Evolutionary conservation across 2,329 filamentous ascomycete species (phyloP), one percentile per base, ranked within the genome.

Genomic region (Venturia asperata): DNA sequence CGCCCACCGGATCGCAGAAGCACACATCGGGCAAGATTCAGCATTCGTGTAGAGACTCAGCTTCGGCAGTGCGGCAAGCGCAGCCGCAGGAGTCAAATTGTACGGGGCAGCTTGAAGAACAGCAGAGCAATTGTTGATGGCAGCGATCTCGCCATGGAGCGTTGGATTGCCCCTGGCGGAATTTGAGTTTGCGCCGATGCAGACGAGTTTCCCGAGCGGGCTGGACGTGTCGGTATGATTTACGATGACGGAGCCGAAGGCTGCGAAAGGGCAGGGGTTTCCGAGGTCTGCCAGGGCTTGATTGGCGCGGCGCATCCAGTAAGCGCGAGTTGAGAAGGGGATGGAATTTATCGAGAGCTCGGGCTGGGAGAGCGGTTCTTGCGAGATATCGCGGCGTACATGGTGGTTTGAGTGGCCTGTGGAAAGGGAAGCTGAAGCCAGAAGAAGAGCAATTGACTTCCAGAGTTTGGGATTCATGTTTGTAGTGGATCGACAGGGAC

Each of bases 1-100:
- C 0, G 82, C 76, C 81, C 81, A 85, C 1, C 81, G 78, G 67
- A 85, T 83, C 0, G 82, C 82, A 7, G 81, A 78, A 1, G 83
- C 81, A 68, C 83, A 85, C 79, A 85, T 85, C 7, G 82, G 80
- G 70, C 83, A 85, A 65, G 78, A 80, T 71, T 85, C 82, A 1
- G 79, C 82, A 70, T 82, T 85, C 27, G 82, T 85, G 71, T 85
- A 85, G 3, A 85, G 71, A 5, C 78, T 78, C n/a, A 85, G 71
- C 19, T 75, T 68, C 2, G 72, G 66, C 68, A 82, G 83, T 0
- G 82, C 82, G 3, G 69, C 70, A n/a, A 77, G 69, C 0, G 80
- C 77, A 64, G 79, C 75, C 10, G 70, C 61, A 0, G 77, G 70
- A 0, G 73, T 75, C 49, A 84, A 70, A 3, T 74, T 76, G 70